Evolutionary conservation across 2,329 filamentous ascomycete species (phyloP).

Genomic region (Ophiostoma montium): DNA sequence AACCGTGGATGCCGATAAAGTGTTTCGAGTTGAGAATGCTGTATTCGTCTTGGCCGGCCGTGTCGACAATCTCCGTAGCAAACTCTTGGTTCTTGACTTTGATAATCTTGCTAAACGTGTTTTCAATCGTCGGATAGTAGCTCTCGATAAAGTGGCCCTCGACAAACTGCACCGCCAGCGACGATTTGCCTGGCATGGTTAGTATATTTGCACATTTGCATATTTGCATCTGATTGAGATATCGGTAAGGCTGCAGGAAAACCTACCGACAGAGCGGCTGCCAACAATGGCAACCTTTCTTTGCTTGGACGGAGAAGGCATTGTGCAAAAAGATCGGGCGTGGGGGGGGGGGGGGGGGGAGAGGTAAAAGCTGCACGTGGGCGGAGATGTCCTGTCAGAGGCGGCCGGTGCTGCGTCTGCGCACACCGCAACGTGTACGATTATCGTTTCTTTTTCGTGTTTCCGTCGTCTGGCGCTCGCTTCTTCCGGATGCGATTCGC

Average conservation of each 20-base stretch:
- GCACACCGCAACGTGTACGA: too few species aligned
- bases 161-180: constrained; percentile 90
- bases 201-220: too few species aligned
- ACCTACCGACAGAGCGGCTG: constrained; percentile 62
- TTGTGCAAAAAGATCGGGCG: constrained; percentile 3
- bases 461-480: too few species aligned
- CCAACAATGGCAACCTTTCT: constrained; percentile 93
- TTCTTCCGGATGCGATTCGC: too few species aligned
- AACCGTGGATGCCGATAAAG: constrained; percentile 97
- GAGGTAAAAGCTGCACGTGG: constrained; percentile 8
- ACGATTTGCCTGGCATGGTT: constrained; percentile 76
- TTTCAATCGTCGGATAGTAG: constrained; percentile 98
- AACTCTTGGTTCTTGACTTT: constrained; percentile 87
- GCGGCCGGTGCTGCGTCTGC: neutral
- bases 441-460: too few species aligned
- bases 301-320: constrained; percentile 55
- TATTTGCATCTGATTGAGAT: too few species aligned
- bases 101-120: constrained; percentile 94
- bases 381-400: neutral
- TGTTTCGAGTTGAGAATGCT: constrained; percentile 97
- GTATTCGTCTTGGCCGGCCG: constrained; percentile 97
- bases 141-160: constrained; percentile 97
- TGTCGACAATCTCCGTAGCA: constrained; percentile 95
- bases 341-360: constrained; percentile 7
- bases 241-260: neutral